Evolutionary conservation across 2,329 filamentous ascomycete genomes (phyloP).

Genomic region (Stagonosporopsis chrysanthemi): DNA sequence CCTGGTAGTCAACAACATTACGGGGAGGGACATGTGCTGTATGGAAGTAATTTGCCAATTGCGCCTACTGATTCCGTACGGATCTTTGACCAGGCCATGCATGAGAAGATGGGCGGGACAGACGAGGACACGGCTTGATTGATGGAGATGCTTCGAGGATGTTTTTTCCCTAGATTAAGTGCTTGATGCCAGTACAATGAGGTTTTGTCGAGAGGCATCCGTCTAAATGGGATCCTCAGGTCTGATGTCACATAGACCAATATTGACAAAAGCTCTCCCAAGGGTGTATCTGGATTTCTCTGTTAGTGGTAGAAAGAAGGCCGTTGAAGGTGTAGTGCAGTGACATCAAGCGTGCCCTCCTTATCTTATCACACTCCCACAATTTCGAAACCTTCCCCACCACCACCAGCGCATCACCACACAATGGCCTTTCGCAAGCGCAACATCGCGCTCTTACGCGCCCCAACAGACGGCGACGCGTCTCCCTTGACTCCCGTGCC

Average conservation of each 20-base stretch:
- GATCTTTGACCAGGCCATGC: no score
- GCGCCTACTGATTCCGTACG: constrained; percentile 24
- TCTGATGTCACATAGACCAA: no score
- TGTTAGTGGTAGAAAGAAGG: background rate
- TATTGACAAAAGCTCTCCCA: no score
- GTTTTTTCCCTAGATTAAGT: no score
- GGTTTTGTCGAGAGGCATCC: no score
- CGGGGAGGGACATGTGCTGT: constrained; percentile 14
- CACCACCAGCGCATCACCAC: background rate
- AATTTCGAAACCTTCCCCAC: constrained; percentile 14
- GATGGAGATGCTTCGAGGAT: no score
- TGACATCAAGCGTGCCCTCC: constrained; percentile 3
- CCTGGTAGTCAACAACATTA: constrained; percentile 6
- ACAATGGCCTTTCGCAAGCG: constrained; percentile 73
- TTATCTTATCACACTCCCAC: constrained; percentile 14
- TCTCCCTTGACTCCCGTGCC: constrained; percentile 17
- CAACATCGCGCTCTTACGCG: constrained; percentile 64
- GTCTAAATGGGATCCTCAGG: no score
- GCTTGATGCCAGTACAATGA: no score
- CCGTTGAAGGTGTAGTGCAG: background rate
- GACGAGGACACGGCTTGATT: no score
- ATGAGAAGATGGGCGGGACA: no score
- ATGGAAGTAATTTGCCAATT: constrained; percentile 33
- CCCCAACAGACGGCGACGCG: constrained; percentile 31
- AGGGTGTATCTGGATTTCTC: background rate